Evolutionary conservation across 176 grass and related monocot genomes (phyloP), one percentile per base, ranked within the genome.

Genomic region (Echinochloa phyllopogon): DNA sequence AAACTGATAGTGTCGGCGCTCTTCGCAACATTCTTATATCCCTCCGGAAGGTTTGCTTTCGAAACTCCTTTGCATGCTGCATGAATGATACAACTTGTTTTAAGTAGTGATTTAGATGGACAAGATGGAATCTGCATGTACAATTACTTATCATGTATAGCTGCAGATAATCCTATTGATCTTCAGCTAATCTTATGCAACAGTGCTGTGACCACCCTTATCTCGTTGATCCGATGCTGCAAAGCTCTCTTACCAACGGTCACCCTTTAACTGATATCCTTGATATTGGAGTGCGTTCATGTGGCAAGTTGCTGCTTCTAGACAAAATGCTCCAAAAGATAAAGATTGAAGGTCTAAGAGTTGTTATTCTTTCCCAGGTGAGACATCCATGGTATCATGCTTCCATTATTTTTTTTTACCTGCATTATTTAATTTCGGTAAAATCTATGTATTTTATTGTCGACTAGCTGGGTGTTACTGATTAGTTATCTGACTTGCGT

Each of bases 181-280:
- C 62, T 78, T 76, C 58, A 65, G 49, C 48, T 73, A 65, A 67
- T 75, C 60, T 88, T 85, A 44, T 92, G 77, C 77, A 65, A 80
- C 93, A 98, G 96, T 98, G 96, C 77, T 95, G 93, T 70, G 96
- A 98, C 74, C 96, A 98, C 80, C 96, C 96, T 74, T 98, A 94
- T 85, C 89, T 98, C 20, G 91, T 98, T 84, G 89, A 98, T 92
- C 80, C 80, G 71, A 65, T 53, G 0, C 80, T 98, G 71, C 96
- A 95, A 94, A 62, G 9, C 42, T 86, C 76, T 80, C 87, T 98
- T 86, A 94, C 77, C 44, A 90, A 88, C 84, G 87, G 78, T 50
- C 89, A 44, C 13, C 89, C 87, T 68, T 7, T 76, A 47, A 81
- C 85, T 77, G 89, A 95, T 63, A 90, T 92, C 75, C 84, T 98